Evolutionary conservation across 768 basidiomycete genomes (phyloP).

Genomic region (Pulveroboletus sp.): DNA sequence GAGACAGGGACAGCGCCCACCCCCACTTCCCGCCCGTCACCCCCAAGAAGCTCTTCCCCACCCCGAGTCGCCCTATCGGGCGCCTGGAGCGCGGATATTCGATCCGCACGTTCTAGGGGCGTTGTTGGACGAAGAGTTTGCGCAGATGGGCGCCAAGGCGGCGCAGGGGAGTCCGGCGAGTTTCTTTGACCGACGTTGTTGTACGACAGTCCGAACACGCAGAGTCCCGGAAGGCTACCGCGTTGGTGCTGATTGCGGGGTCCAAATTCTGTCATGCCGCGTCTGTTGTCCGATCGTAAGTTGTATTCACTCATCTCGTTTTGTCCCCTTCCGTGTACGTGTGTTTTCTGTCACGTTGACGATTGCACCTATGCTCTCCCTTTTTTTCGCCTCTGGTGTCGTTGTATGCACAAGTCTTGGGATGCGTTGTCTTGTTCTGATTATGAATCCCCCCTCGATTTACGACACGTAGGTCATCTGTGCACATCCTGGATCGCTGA

Average conservation of each 20-base stretch:
- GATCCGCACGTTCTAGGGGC: constrained; percentile 71
- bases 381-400: background rate
- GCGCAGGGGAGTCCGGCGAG: constrained; percentile 62
- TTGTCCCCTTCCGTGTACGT: background rate
- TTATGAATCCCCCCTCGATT: no score
- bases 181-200: constrained; percentile 60
- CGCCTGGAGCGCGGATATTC: constrained; percentile 48
- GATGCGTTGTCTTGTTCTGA: no score
- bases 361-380: no score
- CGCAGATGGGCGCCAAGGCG: constrained; percentile 41
- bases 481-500: no score
- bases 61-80: constrained; percentile 45
- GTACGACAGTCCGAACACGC: constrained; percentile 69
- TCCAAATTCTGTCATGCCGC: background rate
- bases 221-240: constrained; percentile 52
- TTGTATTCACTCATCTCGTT: no score
- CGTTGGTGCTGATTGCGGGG: constrained; percentile 43
- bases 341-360: background rate
- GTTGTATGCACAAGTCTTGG: background rate
- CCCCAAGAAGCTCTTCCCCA: constrained; percentile 40
- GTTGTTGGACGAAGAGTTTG: constrained; percentile 70
- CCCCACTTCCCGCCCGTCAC: constrained; percentile 36
- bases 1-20: constrained; percentile 18
- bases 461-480: no score
- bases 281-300: background rate